A percentile compares a stretch with the other conserved stretches of the same genome.
phyloP scores from a whole-genome alignment of 768 basidiomycete genomes.

The Exsudoporus frostii region DNA sequence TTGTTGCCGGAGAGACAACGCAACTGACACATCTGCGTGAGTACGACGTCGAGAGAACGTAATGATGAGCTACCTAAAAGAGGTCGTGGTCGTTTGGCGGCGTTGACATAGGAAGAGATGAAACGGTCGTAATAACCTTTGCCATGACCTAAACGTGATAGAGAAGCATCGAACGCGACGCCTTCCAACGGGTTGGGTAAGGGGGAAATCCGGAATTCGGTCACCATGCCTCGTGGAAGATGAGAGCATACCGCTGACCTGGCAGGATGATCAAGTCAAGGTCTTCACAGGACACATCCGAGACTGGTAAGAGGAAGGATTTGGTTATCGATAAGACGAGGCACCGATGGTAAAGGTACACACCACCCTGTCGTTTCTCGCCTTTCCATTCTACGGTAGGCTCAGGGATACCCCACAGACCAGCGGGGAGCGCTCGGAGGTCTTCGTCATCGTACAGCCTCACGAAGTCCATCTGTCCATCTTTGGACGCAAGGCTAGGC shows the following conservation, averaged over 20 bases:
- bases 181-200: conserved; percentile 38
- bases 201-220: conserved; percentile 5
- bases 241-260: conserved; percentile 39
- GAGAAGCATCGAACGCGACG: conserved; percentile 67
- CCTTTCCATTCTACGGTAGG: conserved; percentile 47
- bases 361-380: conserved; percentile 50
- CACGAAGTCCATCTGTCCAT: conserved; percentile 61
- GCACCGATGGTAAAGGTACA: conserved; percentile 20
- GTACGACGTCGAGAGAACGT: conserved; percentile 8
- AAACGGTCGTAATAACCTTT: conserved; percentile 84
- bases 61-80: conserved; percentile 49
- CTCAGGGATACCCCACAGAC: conserved; percentile 76
- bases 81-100: conserved; percentile 44
- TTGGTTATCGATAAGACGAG: not conserved
- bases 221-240: conserved; percentile 9
- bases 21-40: conserved; percentile 44
- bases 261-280: conserved; percentile 69
- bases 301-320: conserved; percentile 17
- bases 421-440: conserved; percentile 51
- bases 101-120: conserved; percentile 49
- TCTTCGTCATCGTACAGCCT: conserved; percentile 59
- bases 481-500: conserved; percentile 54
- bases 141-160: conserved; percentile 75
- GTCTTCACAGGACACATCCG: conserved; percentile 34
- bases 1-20: conserved; percentile 61